Base-by-base conservation (phyloP, 164 flowering plant species). In the Nymphaea colorata region DNA sequence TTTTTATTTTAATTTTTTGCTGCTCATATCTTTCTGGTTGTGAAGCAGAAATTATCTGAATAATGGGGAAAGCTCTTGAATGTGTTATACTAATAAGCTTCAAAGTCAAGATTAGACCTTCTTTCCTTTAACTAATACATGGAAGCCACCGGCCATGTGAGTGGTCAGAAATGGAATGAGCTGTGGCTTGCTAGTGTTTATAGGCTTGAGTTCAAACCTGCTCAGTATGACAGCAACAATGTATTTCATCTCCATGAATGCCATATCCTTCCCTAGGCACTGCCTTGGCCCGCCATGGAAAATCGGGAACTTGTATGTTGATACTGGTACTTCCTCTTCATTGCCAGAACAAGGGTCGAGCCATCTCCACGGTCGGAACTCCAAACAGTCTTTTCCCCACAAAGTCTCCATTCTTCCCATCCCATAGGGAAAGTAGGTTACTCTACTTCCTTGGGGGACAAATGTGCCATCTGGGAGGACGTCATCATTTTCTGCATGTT, bases 241-340 rank as follows among this genome's bases (percentile, higher is more conserved):
- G 65, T 84, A 89, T 78, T 82, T 83, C 91, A 89, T 89, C 76
- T 89, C 93, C 60, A 87, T 71, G 60, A 89, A 84, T 0, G 93
- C 90, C 90, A 87, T 84, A 68, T 86, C 91, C 76, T 86, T 87
- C 62, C 92, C 96, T 2, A 89, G 57, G 43, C 93, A 89, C 25
- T 84, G 85, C 69, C 96, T 82, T 10, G 92, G 96, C 41, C 96
- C 96, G 7, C 86, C 96, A 71, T 89, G 96, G 68, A 89, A 87
- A 44, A 89, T 84, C 41, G 96, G 88, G 67, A 74, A 89, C 77
- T 80, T 75, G 61, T 59, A 87, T 12, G 89, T 79, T 12, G 73
- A 76, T 4, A 85, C 69, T 42, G 8, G 45, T n/a, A 61, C 25
- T 4, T 44, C 44, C 6, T 43, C 61, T 42, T 64, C 75, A 57